Evolutionary conservation across 805 yeast species (phyloP).

Genomic region (Millerago galiae): DNA sequence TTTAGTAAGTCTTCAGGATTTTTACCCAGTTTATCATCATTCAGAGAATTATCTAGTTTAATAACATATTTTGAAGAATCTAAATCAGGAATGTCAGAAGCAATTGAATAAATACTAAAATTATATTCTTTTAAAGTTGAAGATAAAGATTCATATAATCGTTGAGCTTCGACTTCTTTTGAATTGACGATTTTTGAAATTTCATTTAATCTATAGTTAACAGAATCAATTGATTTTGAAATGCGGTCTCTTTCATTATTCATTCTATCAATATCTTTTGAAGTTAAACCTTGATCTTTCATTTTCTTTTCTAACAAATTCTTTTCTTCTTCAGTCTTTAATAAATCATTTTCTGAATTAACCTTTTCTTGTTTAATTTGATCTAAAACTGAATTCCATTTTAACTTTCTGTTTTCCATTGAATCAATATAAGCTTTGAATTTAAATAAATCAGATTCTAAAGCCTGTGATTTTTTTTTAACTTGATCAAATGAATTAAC

Average conservation of each 20-base stretch:
- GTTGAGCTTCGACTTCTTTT: conserved; percentile 44
- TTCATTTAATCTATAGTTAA: conserved; percentile 39
- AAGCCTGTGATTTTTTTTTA: conserved; percentile 50
- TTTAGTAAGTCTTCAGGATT: conserved; percentile 35
- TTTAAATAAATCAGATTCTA: conserved; percentile 64
- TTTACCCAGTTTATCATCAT: conserved; percentile 40
- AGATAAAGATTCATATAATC: conserved; percentile 45
- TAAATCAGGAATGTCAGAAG: conserved; percentile 23
- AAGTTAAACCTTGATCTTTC: conserved; percentile 49
- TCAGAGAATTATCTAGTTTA: conserved; percentile 30
- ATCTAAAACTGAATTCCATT: conserved; percentile 57
- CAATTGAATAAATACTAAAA: conserved; percentile 43
- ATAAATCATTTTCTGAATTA: conserved; percentile 36
- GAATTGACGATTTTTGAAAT: conserved; percentile 38
- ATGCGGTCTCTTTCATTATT: conserved; percentile 56
- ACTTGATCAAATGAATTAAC: conserved; percentile 43
- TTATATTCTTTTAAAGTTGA: conserved; percentile 52
- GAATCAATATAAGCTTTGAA: conserved; percentile 66
- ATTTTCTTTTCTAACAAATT: conserved; percentile 38
- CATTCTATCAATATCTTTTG: conserved; percentile 57
- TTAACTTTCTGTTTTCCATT: conserved; percentile 55
- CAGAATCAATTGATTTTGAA: conserved; percentile 45
- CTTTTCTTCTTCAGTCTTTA: conserved; percentile 35
- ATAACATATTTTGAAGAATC: conserved; percentile 34
- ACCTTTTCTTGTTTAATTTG: conserved; percentile 51